phyloP scores from a whole-genome alignment of 139 green algal species.

The Auxenochlorella pyrenoidosa region DNA sequence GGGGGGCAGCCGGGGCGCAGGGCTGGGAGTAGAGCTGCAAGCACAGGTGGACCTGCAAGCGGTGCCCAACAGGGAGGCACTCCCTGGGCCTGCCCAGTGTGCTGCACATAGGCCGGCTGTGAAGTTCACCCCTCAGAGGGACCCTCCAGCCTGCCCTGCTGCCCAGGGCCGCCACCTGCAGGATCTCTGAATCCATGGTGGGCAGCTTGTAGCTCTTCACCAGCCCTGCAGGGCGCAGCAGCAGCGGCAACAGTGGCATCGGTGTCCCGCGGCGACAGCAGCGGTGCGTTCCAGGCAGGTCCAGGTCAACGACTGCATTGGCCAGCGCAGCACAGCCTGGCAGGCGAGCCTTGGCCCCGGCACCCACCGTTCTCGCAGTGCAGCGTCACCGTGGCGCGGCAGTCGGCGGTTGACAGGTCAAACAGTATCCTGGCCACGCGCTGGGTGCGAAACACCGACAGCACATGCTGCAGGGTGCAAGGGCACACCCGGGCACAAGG shows the following conservation, averaged over 20 bases:
- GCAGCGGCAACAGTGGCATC: neutral
- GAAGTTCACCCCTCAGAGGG: too few species aligned
- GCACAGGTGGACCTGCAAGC: too few species aligned
- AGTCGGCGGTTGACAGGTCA: slow-evolving; percentile 51
- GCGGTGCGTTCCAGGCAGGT: too few species aligned
- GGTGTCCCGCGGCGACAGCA: too few species aligned
- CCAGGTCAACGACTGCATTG: neutral
- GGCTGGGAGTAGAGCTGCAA: too few species aligned
- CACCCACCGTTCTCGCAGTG: slow-evolving; percentile 69
- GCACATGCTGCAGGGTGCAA: slow-evolving; percentile 56
- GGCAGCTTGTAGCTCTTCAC: slow-evolving; percentile 71
- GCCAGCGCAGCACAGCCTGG: neutral
- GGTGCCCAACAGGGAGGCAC: too few species aligned
- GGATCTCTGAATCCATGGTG: slow-evolving; percentile 65
- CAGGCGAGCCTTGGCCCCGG: too few species aligned
- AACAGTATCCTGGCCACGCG: slow-evolving; percentile 57
- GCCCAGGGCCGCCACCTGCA: slow-evolving; percentile 57
- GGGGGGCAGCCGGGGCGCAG: too few species aligned
- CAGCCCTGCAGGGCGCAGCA: slow-evolving; percentile 58
- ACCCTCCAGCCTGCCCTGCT: too few species aligned
- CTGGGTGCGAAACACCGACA: slow-evolving; percentile 65
- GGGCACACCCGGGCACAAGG: too few species aligned
- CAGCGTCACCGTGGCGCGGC: slow-evolving; percentile 51
- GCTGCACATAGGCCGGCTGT: too few species aligned
- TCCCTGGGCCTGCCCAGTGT: too few species aligned